These are phyloP conservation scores for Amylocystis lapponica DNA, from an alignment of 768 basidiomycete genomes.

Conservation along the genomic window DNA sequence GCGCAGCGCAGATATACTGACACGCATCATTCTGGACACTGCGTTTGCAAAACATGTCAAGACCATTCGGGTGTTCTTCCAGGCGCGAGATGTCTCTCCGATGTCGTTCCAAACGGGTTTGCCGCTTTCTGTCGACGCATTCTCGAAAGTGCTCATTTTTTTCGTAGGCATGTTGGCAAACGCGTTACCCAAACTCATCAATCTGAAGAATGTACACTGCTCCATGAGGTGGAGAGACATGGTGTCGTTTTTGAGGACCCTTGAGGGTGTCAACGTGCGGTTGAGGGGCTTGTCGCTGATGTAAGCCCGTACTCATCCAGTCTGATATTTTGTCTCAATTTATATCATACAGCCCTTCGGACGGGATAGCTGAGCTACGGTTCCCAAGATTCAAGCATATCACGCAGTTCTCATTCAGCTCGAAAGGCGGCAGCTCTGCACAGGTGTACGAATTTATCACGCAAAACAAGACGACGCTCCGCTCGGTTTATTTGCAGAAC, in stretches of 20 bases:
- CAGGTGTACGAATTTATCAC: constrained; percentile 42
- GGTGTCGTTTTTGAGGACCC: constrained; percentile 42
- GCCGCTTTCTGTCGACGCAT: constrained; percentile 3
- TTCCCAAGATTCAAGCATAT: constrained; percentile 36
- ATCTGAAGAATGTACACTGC: constrained; percentile 55
- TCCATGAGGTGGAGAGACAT: constrained; percentile 52
- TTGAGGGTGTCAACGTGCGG: constrained; percentile 47
- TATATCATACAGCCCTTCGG: constrained; percentile 17
- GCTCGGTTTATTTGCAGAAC: constrained; percentile 50
- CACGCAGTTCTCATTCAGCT: constrained; percentile 51
- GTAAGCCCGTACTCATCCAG: constrained; percentile 44
- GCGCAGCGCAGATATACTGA: constrained; percentile 66
- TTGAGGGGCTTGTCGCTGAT: constrained; percentile 50
- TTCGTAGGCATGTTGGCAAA: constrained; percentile 64
- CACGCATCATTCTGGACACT: constrained; percentile 55
- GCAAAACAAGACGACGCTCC: constrained; percentile 48
- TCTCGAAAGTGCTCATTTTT: background rate
- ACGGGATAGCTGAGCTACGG: constrained; percentile 23
- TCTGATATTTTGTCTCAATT: background rate
- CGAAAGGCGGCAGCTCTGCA: constrained; percentile 35
- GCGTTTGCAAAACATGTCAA: constrained; percentile 53
- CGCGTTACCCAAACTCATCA: constrained; percentile 55
- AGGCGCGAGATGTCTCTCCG: constrained; percentile 41
- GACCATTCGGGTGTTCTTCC: constrained; percentile 55
- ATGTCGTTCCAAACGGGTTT: constrained; percentile 63